These are phyloP conservation scores for Diospyros kaki DNA, from an alignment of 148 eudicot genomes.

Conservation along the genomic window DNA sequence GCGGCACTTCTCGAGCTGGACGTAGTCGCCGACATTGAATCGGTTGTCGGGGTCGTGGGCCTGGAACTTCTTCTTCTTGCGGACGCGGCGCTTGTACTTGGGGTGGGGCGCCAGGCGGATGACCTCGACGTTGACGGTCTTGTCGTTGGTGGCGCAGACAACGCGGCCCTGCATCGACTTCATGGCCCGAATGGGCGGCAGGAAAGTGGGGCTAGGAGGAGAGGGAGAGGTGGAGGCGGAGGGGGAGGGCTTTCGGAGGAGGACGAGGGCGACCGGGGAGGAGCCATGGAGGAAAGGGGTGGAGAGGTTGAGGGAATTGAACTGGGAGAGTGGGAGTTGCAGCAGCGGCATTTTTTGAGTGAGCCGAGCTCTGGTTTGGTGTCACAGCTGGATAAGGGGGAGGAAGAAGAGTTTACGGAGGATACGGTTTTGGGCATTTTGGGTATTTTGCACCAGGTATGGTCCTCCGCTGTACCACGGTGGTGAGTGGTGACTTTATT, in stretches of 20 bases:
- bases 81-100: slow-evolving; percentile 66
- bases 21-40: slow-evolving; percentile 65
- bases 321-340: slow-evolving; percentile 38
- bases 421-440: slow-evolving; percentile 5
- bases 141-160: slow-evolving; percentile 60
- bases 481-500: too few relatives aligned
- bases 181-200: slow-evolving; percentile 57
- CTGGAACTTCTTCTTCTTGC: slow-evolving; percentile 84
- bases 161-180: slow-evolving; percentile 58
- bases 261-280: slow-evolving; percentile 22
- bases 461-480: slow-evolving; percentile 8
- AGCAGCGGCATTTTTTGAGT: slow-evolving; percentile 39
- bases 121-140: slow-evolving; percentile 73
- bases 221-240: slow-evolving; percentile 38
- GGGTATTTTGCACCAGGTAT: neutral
- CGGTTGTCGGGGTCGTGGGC: slow-evolving; percentile 78
- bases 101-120: slow-evolving; percentile 72
- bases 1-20: slow-evolving; percentile 63
- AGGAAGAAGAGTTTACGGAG: neutral
- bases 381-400: slow-evolving; percentile 12
- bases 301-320: slow-evolving; percentile 45
- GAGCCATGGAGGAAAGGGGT: slow-evolving; percentile 53
- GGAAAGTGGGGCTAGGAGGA: slow-evolving; percentile 17
- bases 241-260: slow-evolving; percentile 34
- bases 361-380: neutral